Conservation (phyloP, 108 stramenopile genomes). For the Nitzschia sp. region DNA sequence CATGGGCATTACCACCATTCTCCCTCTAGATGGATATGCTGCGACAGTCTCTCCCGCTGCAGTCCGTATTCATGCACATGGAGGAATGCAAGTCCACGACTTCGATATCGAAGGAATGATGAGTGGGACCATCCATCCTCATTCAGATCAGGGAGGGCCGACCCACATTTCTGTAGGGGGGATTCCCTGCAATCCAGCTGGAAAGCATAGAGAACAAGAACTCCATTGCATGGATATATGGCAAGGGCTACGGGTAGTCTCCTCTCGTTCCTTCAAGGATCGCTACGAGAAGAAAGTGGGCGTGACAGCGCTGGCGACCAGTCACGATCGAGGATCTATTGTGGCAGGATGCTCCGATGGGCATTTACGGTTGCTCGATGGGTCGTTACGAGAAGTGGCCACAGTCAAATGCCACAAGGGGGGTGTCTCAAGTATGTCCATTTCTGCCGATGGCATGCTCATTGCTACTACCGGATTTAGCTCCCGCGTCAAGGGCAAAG, state of each 20-base stretch:
- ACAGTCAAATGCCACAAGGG: constrained; percentile 64
- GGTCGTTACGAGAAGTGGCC: constrained; percentile 58
- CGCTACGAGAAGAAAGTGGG: constrained; percentile 39
- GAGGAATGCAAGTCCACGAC: constrained; percentile 59
- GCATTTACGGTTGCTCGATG: constrained; percentile 74
- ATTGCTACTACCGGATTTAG: constrained; percentile 77
- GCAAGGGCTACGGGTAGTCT: constrained; percentile 65
- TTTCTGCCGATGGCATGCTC: constrained; percentile 63
- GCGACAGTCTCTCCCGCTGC: constrained; percentile 65
- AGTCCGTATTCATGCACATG: constrained; percentile 70
- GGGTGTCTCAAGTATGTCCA: constrained; percentile 64
- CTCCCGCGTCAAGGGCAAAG: constrained; percentile 34
- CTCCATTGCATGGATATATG: constrained; percentile 75
- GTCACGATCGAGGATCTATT: constrained; percentile 49
- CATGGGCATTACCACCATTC: constrained; percentile 37
- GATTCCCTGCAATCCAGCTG: constrained; percentile 11
- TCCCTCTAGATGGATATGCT: constrained; percentile 53
- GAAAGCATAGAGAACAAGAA: constrained; percentile 29
- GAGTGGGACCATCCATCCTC: constrained; percentile 57
- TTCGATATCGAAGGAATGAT: constrained; percentile 54
- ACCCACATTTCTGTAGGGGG: constrained; percentile 73
- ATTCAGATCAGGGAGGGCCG: constrained; percentile 29
- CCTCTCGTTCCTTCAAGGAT: constrained; percentile 52
- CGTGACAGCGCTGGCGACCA: constrained; percentile 60
- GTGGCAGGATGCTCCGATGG: constrained; percentile 85